Evolutionary conservation across 345 rosid genomes (phyloP).

Genomic region (Ceriops decandra): DNA sequence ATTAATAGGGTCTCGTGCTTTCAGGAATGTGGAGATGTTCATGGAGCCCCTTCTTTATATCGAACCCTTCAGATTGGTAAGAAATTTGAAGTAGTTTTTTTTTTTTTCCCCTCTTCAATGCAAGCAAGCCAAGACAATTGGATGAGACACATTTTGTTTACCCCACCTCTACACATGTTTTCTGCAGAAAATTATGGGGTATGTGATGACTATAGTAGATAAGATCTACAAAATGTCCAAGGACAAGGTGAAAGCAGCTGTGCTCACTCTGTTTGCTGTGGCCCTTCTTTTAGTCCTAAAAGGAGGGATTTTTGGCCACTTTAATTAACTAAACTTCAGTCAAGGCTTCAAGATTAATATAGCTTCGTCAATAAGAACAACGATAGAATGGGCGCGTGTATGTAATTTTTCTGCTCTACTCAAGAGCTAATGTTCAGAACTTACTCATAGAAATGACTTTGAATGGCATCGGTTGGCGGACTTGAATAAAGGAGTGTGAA

Average conservation of each 20-base stretch:
- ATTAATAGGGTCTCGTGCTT: neutral
- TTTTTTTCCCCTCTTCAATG: no score
- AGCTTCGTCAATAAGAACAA: no score
- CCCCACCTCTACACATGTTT: neutral
- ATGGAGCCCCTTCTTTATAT: constrained; percentile 67
- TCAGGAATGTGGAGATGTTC: constrained; percentile 80
- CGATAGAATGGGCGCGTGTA: no score
- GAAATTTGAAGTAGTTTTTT: neutral
- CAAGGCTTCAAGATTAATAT: neutral
- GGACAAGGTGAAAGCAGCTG: neutral
- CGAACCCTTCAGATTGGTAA: constrained; percentile 57
- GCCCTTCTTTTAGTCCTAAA: constrained; percentile 24
- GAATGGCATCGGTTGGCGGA: no score
- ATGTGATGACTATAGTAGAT: constrained; percentile 11
- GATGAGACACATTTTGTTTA: neutral
- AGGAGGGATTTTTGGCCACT: neutral
- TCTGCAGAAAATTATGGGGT: constrained; percentile 42
- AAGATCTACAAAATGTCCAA: constrained; percentile 22
- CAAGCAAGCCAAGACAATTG: neutral
- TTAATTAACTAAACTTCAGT: neutral
- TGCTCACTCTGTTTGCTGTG: constrained; percentile 25
- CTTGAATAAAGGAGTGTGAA: no score
- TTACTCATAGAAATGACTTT: no score
- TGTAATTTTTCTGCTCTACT: no score
- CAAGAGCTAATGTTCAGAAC: no score